phyloP scores from a whole-genome alignment of 768 basidiomycete genomes.

The Piloderma croceum region DNA sequence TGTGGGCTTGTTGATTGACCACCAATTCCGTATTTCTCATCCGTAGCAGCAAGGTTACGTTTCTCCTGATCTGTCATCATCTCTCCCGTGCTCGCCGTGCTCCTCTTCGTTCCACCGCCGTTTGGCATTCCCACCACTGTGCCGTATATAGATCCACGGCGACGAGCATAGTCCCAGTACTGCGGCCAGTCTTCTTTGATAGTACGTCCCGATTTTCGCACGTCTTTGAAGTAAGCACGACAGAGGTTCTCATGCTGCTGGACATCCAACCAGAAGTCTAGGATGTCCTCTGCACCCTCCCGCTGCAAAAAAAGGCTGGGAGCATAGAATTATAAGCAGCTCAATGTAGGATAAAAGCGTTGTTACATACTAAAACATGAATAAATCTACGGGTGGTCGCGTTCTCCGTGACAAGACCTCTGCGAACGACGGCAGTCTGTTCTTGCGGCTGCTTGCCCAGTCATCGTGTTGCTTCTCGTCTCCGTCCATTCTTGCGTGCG shows the following conservation, averaged over 20 bases:
- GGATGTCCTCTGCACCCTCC: constrained; percentile 91
- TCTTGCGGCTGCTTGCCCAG: constrained; percentile 63
- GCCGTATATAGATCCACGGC: constrained; percentile 90
- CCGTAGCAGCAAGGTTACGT: constrained; percentile 48
- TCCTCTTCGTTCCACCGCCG: constrained; percentile 67
- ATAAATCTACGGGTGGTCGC: constrained; percentile 92
- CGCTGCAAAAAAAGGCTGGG: constrained; percentile 88
- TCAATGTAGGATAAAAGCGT: constrained; percentile 7
- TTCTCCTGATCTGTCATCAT: constrained; percentile 66
- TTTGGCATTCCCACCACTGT: constrained; percentile 72
- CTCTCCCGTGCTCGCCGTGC: constrained; percentile 77
- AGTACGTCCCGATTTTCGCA: constrained; percentile 87
- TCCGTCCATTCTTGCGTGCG: too few species aligned
- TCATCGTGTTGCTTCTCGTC: constrained; percentile 61
- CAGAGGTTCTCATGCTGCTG: constrained; percentile 99
- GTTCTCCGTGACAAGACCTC: constrained; percentile 91
- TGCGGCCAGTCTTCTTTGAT: constrained; percentile 99
- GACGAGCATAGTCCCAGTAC: constrained; percentile 91
- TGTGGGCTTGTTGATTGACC: constrained; percentile 57
- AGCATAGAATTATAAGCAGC: constrained; percentile 1
- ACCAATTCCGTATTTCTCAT: constrained; percentile 42
- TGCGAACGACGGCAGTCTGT: constrained; percentile 79
- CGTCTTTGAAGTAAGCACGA: constrained; percentile 98
- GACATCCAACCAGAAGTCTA: constrained; percentile 99
- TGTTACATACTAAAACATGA: constrained; percentile 92